Percentiles rank a stretch among this genome's conserved stretches.
Evolutionary conservation across 176 grass and related monocot genomes (phyloP).

Genomic region (Tillandsia fasciculata): DNA sequence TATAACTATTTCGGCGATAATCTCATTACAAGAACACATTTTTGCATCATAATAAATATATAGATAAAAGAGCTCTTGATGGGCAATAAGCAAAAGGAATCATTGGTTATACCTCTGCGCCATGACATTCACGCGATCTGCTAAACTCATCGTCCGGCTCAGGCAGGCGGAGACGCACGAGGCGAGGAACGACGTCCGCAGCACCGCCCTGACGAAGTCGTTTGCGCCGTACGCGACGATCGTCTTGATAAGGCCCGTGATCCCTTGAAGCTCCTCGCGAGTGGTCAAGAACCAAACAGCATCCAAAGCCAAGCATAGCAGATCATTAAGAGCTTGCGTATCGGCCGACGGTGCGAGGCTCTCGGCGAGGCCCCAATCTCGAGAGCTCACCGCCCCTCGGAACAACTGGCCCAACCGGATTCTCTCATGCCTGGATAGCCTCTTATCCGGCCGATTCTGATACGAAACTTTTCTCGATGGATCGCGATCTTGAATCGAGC

Average conservation of each 20-base stretch:
- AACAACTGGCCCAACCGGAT: constrained; percentile 58
- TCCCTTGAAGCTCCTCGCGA: constrained; percentile 45
- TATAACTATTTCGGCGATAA: too few species aligned
- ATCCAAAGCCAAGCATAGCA: constrained; percentile 70
- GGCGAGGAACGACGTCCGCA: constrained; percentile 79
- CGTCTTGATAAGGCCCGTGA: constrained; percentile 66
- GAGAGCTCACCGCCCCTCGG: constrained; percentile 58
- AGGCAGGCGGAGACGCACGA: constrained; percentile 86
- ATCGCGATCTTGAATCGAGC: constrained; percentile 19
- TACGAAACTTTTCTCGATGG: constrained; percentile 25
- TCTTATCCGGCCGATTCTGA: constrained; percentile 54
- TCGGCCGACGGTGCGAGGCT: constrained; percentile 48
- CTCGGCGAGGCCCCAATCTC: constrained; percentile 54
- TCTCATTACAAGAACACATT: not conserved
- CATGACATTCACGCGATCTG: constrained; percentile 78
- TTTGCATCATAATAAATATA: not conserved
- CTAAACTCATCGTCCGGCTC: constrained; percentile 53
- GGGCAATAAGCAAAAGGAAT: not conserved
- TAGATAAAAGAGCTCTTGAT: not conserved
- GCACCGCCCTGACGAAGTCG: constrained; percentile 78
- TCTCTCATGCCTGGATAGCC: constrained; percentile 59
- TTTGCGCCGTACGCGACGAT: constrained; percentile 63
- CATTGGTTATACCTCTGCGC: constrained; percentile 63
- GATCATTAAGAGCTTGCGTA: constrained; percentile 64
- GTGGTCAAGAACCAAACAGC: constrained; percentile 85